phyloP scores from a whole-genome alignment of 345 rosid species.

The Heritiera fomes region DNA sequence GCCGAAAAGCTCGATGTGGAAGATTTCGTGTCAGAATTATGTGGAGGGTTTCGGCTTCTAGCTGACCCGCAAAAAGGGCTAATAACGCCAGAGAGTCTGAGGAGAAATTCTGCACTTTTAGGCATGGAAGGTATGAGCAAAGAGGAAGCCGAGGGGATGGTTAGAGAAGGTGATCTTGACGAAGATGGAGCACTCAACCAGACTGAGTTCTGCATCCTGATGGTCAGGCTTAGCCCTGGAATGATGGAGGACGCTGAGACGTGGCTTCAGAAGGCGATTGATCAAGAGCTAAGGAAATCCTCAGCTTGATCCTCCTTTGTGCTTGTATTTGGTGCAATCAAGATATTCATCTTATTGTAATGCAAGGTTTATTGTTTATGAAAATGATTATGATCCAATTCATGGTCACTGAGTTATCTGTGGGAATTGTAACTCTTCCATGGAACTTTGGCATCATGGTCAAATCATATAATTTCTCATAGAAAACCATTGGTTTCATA shows the following conservation, averaged over 20 bases:
- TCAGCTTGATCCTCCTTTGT: constrained; percentile 15
- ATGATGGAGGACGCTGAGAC: constrained; percentile 80
- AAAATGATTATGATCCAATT: neutral
- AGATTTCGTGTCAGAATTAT: constrained; percentile 70
- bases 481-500: neutral
- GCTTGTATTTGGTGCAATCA: neutral
- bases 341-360: constrained; percentile 1
- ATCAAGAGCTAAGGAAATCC: constrained; percentile 45
- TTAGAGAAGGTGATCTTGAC: constrained; percentile 79
- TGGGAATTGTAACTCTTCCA: neutral
- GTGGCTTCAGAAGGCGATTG: constrained; percentile 76
- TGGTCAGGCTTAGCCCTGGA: constrained; percentile 89
- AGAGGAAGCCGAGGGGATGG: constrained; percentile 75
- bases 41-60: constrained; percentile 77
- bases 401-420: neutral
- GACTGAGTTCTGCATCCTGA: constrained; percentile 79
- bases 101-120: constrained; percentile 59
- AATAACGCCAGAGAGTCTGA: constrained; percentile 71
- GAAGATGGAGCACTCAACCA: constrained; percentile 80
- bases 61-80: constrained; percentile 58
- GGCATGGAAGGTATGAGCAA: constrained; percentile 80
- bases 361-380: neutral
- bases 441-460: neutral
- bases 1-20: constrained; percentile 86
- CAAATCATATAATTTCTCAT: neutral